Conservation (phyloP, 192 early-diverging fungal genomes). For the Backusella tuberculispora region DNA sequence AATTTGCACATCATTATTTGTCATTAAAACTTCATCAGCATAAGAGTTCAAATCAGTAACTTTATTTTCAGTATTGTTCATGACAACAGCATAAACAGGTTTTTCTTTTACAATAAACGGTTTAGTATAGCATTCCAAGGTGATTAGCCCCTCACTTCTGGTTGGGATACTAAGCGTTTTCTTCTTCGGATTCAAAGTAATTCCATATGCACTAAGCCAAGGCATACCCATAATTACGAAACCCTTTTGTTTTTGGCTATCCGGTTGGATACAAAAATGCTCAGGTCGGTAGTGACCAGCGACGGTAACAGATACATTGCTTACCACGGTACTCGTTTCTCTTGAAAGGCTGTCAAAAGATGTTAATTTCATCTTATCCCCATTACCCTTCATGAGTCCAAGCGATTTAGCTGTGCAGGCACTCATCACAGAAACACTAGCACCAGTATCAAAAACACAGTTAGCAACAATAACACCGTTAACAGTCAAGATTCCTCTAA, state of each 20-base stretch:
- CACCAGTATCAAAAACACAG: slow-evolving; percentile 10
- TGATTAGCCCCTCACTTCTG: too few relatives aligned
- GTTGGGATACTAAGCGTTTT: too few relatives aligned
- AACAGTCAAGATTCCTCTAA: neutral
- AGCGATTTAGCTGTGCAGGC: neutral
- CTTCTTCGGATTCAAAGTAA: neutral
- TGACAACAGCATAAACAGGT: too few relatives aligned
- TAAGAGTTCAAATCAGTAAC: too few relatives aligned
- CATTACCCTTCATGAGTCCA: neutral
- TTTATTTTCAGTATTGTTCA: too few relatives aligned
- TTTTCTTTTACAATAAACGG: too few relatives aligned
- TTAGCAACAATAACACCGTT: neutral
- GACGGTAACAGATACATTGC: neutral
- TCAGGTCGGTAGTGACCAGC: neutral
- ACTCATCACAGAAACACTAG: neutral
- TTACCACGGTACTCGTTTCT: neutral
- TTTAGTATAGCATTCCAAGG: too few relatives aligned
- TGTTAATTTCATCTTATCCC: neutral
- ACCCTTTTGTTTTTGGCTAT: neutral
- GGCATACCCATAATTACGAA: neutral
- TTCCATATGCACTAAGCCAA: neutral
- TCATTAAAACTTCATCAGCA: too few relatives aligned
- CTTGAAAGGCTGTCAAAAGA: neutral
- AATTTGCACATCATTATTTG: neutral
- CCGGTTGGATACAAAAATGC: neutral